A percentile compares a stretch with the other conserved stretches of the same genome.
Evolutionary conservation across 805 yeast species (phyloP).

Genomic region (Pichia nanzhaoensis): DNA sequence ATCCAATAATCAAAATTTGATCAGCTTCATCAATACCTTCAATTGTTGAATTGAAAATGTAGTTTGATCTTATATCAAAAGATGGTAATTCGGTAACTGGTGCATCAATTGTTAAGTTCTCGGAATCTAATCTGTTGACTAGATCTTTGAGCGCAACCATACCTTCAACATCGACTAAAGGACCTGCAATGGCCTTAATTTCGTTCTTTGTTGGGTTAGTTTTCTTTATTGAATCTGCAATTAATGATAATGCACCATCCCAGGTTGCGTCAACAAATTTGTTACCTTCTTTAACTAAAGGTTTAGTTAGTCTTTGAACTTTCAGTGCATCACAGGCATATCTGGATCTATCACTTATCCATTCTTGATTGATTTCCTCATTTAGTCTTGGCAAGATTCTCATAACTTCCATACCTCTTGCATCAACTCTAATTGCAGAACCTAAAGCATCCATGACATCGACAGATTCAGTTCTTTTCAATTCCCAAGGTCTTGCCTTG

Average conservation of each 20-base stretch:
- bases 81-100: slow-evolving; percentile 55
- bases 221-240: slow-evolving; percentile 53
- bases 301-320: slow-evolving; percentile 79
- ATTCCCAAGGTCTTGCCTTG: slow-evolving; percentile 90
- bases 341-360: slow-evolving; percentile 85
- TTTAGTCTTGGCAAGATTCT: slow-evolving; percentile 80
- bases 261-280: slow-evolving; percentile 70
- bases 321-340: slow-evolving; percentile 81
- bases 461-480: slow-evolving; percentile 79
- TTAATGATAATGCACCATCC: slow-evolving; percentile 75
- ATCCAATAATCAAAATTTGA: slow-evolving; percentile 70
- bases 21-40: slow-evolving; percentile 80
- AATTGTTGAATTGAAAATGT: slow-evolving; percentile 71
- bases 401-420: slow-evolving; percentile 83
- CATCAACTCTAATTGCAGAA: slow-evolving; percentile 75
- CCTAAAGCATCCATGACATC: slow-evolving; percentile 83
- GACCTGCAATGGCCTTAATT: slow-evolving; percentile 76
- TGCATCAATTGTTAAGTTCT: slow-evolving; percentile 70
- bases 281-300: slow-evolving; percentile 65
- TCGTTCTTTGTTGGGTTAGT: slow-evolving; percentile 60
- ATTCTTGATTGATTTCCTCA: slow-evolving; percentile 84
- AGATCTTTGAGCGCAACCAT: slow-evolving; percentile 78
- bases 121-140: slow-evolving; percentile 70
- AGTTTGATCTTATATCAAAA: slow-evolving; percentile 70
- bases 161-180: slow-evolving; percentile 75